phyloP scores from a whole-genome alignment of 805 yeast species.

The Zygosaccharomyces gambellarensis region DNA sequence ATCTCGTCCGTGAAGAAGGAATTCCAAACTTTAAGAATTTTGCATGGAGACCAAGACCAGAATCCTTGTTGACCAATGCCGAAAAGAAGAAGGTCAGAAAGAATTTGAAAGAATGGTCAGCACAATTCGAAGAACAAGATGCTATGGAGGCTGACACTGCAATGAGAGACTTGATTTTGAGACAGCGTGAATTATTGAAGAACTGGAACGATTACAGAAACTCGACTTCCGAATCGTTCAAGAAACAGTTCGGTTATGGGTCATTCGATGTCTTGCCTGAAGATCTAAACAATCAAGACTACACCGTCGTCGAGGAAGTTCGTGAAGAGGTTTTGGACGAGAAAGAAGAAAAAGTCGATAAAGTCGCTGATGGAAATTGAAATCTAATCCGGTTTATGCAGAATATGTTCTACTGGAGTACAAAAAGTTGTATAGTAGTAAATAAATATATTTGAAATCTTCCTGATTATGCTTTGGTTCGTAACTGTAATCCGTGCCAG shows the following conservation, averaged over 20 bases:
- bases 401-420: not conserved
- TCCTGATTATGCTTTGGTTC: constrained; percentile 54
- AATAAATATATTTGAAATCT: not conserved
- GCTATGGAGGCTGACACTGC: constrained; percentile 95
- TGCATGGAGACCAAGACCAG: constrained; percentile 97
- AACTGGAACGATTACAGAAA: constrained; percentile 84
- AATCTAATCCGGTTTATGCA: not conserved
- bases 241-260: constrained; percentile 22
- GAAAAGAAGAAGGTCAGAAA: constrained; percentile 87
- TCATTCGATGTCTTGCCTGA: constrained; percentile 40
- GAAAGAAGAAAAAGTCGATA: constrained; percentile 61
- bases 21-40: constrained; percentile 83
- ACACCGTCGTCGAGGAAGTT: constrained; percentile 69
- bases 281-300: constrained; percentile 44
- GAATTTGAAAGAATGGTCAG: constrained; percentile 82
- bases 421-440: constrained; percentile 7
- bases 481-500: constrained; percentile 94
- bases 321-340: constrained; percentile 71
- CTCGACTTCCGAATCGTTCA: constrained; percentile 43
- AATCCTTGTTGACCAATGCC: constrained; percentile 62
- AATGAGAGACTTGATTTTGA: constrained; percentile 79
- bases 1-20: constrained; percentile 64
- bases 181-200: constrained; percentile 72
- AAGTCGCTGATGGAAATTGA: not conserved
- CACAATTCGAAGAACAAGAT: constrained; percentile 90